These are phyloP conservation scores for Micractinium sp. DNA, from an alignment of 139 green algal genomes.

Conservation along the genomic window DNA sequence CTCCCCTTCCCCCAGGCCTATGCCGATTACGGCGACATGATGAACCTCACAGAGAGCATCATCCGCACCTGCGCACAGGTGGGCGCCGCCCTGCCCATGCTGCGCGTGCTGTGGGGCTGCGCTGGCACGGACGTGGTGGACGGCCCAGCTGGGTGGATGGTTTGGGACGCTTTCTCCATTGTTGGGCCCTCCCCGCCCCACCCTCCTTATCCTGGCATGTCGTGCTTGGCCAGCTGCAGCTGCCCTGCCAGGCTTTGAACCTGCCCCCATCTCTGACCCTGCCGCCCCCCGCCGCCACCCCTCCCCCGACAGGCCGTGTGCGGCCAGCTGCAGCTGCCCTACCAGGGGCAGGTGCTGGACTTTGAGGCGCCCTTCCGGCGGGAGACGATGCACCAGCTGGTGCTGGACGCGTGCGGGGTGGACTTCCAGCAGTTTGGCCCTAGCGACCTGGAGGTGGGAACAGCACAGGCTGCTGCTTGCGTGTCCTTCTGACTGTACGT, in stretches of 20 bases:
- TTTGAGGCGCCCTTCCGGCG: constrained; percentile 86
- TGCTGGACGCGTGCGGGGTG: constrained; percentile 64
- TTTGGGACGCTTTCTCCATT: background rate
- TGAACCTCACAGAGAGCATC: constrained; percentile 93
- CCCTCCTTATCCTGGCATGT: no score
- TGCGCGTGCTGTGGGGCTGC: background rate
- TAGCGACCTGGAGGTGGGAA: constrained; percentile 17
- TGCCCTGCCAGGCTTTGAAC: background rate
- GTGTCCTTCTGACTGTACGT: no score
- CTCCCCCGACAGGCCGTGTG: constrained; percentile 25
- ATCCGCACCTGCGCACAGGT: constrained; percentile 66
- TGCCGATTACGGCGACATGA: constrained; percentile 97
- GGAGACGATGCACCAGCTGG: constrained; percentile 91
- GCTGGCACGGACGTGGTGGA: background rate
- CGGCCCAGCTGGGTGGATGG: background rate
- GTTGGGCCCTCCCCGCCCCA: no score
- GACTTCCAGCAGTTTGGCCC: constrained; percentile 30
- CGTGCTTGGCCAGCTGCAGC: background rate
- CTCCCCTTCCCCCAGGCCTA: constrained; percentile 74
- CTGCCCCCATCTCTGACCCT: background rate
- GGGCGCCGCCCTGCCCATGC: background rate
- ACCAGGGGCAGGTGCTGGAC: constrained; percentile 86
- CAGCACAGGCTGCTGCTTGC: no score
- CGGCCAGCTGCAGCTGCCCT: constrained; percentile 58
- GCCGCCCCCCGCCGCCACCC: background rate